phyloP scores from a whole-genome alignment of 768 basidiomycete species.

The Trametes punicea region DNA sequence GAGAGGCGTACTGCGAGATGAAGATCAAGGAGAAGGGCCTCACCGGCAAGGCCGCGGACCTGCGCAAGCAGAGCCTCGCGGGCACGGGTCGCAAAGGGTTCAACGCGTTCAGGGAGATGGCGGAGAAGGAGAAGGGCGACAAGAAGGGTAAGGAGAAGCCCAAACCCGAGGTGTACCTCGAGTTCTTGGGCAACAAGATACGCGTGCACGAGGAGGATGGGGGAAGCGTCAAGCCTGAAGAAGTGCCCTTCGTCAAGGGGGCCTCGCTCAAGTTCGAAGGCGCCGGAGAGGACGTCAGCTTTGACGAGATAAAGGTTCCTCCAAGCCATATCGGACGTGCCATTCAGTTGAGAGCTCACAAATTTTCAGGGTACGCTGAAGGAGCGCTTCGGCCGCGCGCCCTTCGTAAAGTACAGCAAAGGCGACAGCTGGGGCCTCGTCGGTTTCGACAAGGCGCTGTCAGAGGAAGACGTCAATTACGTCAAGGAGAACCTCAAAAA shows the following conservation, averaged over 20 bases:
- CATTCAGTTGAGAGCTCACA: neutral
- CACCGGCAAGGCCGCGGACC: slow-evolving; percentile 62
- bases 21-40: slow-evolving; percentile 95
- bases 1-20: slow-evolving; percentile 89
- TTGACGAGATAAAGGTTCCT: slow-evolving; percentile 58
- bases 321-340: neutral
- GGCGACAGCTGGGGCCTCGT: slow-evolving; percentile 47
- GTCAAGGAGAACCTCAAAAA: slow-evolving; percentile 64
- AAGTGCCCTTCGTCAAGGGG: slow-evolving; percentile 42
- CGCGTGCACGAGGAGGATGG: slow-evolving; percentile 56
- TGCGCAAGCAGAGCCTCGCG: slow-evolving; percentile 53
- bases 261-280: slow-evolving; percentile 49
- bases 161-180: slow-evolving; percentile 62
- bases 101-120: slow-evolving; percentile 77
- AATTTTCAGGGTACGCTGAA: slow-evolving; percentile 40
- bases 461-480: slow-evolving; percentile 68
- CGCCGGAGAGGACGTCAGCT: slow-evolving; percentile 54
- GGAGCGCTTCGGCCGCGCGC: slow-evolving; percentile 43
- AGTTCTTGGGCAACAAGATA: slow-evolving; percentile 71
- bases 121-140: slow-evolving; percentile 25
- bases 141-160: slow-evolving; percentile 30
- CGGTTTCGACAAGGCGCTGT: slow-evolving; percentile 59
- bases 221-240: slow-evolving; percentile 42
- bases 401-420: slow-evolving; percentile 46
- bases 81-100: slow-evolving; percentile 52